Percentiles rank a stretch among this genome's conserved stretches.
These are phyloP conservation scores for Starmerella potacharoeniae DNA, from an alignment of 805 yeast species.

Conservation along the genomic window DNA sequence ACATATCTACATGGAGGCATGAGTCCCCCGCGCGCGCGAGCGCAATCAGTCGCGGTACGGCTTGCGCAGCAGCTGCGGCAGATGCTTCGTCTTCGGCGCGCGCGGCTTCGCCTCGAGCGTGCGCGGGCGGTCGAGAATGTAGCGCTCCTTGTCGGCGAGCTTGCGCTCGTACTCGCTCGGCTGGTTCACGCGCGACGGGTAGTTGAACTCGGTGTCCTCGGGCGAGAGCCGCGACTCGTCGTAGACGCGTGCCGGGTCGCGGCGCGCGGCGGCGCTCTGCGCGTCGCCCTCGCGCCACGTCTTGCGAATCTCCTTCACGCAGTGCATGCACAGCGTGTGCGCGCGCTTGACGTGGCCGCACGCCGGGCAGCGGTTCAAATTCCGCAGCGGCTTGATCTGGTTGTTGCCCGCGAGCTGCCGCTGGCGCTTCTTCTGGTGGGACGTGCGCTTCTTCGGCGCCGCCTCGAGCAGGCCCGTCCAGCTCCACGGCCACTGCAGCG, in stretches of 20 bases:
- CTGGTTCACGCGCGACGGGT: constrained; percentile 23
- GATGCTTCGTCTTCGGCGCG: constrained; percentile 10
- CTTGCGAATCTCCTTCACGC: constrained; percentile 69
- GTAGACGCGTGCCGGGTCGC: constrained; percentile 24
- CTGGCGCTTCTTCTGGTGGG: constrained; percentile 75
- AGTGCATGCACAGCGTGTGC: constrained; percentile 84
- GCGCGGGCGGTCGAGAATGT: constrained; percentile 33
- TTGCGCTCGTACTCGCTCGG: constrained; percentile 33
- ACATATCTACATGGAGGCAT: too few relatives aligned
- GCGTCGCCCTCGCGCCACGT: constrained; percentile 44
- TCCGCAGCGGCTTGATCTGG: constrained; percentile 61
- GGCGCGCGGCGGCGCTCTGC: constrained; percentile 14
- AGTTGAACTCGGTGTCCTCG: constrained; percentile 22
- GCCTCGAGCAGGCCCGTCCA: constrained; percentile 42
- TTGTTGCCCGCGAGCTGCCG: constrained; percentile 73
- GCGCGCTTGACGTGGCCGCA: constrained; percentile 89
- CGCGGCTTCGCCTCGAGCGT: constrained; percentile 14
- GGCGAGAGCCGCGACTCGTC: constrained; percentile 12
- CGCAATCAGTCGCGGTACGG: constrained; percentile 8
- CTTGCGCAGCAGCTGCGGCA: constrained; percentile 13
- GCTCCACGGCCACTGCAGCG: constrained; percentile 14
- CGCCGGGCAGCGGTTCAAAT: constrained; percentile 83
- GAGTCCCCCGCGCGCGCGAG: neutral
- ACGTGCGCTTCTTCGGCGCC: constrained; percentile 87
- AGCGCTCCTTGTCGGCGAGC: constrained; percentile 43